Evolutionary conservation across 306 rosid species (phyloP), one percentile per base, ranked within the genome.

Genomic region (Glycine soja): DNA sequence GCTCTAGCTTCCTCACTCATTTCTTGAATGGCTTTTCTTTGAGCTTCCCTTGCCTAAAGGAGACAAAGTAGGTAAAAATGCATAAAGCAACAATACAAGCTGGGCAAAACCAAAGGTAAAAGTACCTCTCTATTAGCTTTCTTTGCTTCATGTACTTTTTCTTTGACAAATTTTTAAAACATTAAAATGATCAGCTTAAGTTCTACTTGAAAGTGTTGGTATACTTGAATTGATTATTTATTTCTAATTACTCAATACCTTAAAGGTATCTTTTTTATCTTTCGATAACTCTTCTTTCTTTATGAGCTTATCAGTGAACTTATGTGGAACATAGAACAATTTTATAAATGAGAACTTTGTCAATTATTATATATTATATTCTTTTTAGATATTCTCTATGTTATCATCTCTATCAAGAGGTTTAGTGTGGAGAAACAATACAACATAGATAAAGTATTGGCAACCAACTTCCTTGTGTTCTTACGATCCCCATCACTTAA

Each of bases 1-100:
- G 87, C 85, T 82, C 80, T 92, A n/a, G 90, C 47, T 85, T 90
- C 95, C 32, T 78, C 87, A 52, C 90, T 92, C 97, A 92, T 90
- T 85, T 90, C 93, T 85, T 86, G 90, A 78, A 86, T 71, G 59
- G 88, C 91, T 43, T 86, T 89, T 76, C 70, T 88, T 32, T 91
- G 85, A 43, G 90, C 88, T 77, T 90, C 92, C 87, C 88, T 92
- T 32, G 90, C 97, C 97, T 92, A 74, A 11, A 65, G 43, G 3
- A 72, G 61, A 81, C 7, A 36, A 57, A 80, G 73, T 40, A 51
- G 34, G 68, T 48, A 30, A 48, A n/a, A 58, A 51, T 14, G 24
- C 59, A 57, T 36, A 75, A 43, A 46, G 42, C 75, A 76, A 34
- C 65, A 57, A 64, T 16, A 40, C 38, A 24, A 2, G 18, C 30